Conservation (phyloP, 495 filamentous ascomycete species). For the Penicillium canariense region DNA sequence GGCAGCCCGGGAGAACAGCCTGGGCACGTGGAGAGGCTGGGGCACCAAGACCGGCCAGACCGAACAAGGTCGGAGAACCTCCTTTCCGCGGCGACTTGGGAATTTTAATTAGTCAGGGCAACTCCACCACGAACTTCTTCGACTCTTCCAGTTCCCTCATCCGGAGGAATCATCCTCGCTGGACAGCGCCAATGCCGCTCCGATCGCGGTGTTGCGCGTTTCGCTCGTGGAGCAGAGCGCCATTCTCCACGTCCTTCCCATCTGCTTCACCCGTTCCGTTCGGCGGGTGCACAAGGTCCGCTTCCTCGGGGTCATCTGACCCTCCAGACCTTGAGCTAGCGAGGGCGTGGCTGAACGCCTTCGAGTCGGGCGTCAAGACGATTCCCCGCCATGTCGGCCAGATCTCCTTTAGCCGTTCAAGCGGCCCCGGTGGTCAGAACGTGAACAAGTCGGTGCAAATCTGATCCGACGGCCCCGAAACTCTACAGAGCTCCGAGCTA, state of each 20-base stretch:
- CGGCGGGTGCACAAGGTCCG: constrained; percentile 8
- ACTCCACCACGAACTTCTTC: not conserved
- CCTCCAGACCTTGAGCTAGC: constrained; percentile 59
- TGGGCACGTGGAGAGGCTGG: not conserved
- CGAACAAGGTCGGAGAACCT: not conserved
- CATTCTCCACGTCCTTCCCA: not conserved
- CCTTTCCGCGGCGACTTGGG: constrained; percentile 1
- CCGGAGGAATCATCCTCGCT: constrained; percentile 1
- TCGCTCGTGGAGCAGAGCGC: not conserved
- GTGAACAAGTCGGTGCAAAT: constrained; percentile 80
- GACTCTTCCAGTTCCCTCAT: not conserved
- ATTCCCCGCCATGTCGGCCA: constrained; percentile 66
- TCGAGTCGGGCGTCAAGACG: constrained; percentile 48
- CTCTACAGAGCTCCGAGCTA: constrained; percentile 9
- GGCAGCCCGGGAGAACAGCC: not conserved
- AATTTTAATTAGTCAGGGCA: constrained; percentile 1
- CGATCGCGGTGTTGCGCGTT: not conserved
- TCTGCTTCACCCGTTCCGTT: not conserved
- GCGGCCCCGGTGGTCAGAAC: constrained; percentile 92
- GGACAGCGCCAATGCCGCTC: not conserved
- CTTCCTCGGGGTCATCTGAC: constrained; percentile 30
- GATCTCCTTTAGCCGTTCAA: constrained; percentile 78
- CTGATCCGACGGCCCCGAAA: constrained; percentile 10
- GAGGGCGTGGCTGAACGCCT: constrained; percentile 69
- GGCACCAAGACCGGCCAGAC: not conserved